Percentiles rank a stretch among this genome's conserved stretches.
phyloP scores from a whole-genome alignment of 208 protist genomes.

The Trypanosoma mega region DNA sequence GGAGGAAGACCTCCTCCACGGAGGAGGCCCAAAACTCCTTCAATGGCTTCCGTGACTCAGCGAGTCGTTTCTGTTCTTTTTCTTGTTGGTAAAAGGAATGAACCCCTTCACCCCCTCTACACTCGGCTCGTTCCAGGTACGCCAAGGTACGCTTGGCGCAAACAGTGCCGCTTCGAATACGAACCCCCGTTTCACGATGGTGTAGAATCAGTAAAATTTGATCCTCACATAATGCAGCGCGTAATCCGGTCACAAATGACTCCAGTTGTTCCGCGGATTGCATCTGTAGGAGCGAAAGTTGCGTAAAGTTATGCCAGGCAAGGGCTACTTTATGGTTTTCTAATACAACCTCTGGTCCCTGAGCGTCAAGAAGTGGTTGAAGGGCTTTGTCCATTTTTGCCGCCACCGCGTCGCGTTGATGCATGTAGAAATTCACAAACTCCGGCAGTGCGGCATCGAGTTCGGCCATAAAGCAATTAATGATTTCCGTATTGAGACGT shows the following conservation, averaged over 20 bases:
- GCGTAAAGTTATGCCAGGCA: slow-evolving; percentile 9
- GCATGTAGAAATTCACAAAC: slow-evolving; percentile 8
- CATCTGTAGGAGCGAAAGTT: slow-evolving; percentile 29
- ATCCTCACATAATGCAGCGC: slow-evolving; percentile 76
- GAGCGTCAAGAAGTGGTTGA: neutral
- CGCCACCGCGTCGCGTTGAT: neutral
- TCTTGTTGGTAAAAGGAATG: too few relatives aligned
- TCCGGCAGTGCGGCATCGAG: slow-evolving; percentile 8
- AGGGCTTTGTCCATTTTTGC: neutral
- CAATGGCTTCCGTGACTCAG: too few relatives aligned
- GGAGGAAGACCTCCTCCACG: too few relatives aligned
- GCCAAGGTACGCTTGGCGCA: slow-evolving; percentile 2
- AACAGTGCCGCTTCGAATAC: neutral
- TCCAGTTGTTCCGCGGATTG: slow-evolving; percentile 26
- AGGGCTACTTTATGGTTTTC: slow-evolving; percentile 1
- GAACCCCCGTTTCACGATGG: neutral
- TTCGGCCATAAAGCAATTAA: slow-evolving; percentile 71
- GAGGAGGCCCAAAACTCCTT: too few relatives aligned
- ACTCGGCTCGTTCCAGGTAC: slow-evolving; percentile 16
- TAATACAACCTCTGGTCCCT: neutral
- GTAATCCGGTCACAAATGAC: slow-evolving; percentile 50
- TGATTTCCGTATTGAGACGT: slow-evolving; percentile 80
- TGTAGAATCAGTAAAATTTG: slow-evolving; percentile 37
- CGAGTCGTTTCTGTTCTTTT: too few relatives aligned
- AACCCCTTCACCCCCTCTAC: too few relatives aligned